A percentile compares a stretch with the other conserved stretches of the same genome.
These are phyloP conservation scores for Plectranthus barbatus DNA, from an alignment of 257 asterid species.

Conservation along the genomic window DNA sequence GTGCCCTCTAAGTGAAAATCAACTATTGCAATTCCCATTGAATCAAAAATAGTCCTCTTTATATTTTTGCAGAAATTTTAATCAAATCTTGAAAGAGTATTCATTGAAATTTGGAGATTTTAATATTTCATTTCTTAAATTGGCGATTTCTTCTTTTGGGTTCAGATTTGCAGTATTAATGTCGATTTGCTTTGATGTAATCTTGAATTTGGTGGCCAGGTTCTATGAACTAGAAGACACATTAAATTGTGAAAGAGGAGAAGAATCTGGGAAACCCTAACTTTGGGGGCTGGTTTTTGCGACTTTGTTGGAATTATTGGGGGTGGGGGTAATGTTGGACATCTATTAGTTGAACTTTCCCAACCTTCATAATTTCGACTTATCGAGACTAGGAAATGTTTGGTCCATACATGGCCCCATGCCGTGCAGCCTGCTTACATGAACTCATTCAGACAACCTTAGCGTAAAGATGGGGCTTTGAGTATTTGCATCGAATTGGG, in stretches of 20 bases:
- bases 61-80: too few relatives aligned
- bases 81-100: too few relatives aligned
- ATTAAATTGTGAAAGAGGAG: not conserved
- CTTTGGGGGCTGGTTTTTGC: not conserved
- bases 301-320: conserved; percentile 25
- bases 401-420: conserved; percentile 34
- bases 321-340: conserved; percentile 10
- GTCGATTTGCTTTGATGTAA: not conserved
- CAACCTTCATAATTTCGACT: conserved; percentile 8
- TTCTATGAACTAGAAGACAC: not conserved
- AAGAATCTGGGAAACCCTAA: not conserved
- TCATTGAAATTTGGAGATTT: too few relatives aligned
- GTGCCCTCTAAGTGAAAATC: too few relatives aligned
- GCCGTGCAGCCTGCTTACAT: too few relatives aligned
- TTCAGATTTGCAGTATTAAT: not conserved
- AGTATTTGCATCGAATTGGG: too few relatives aligned
- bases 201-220: conserved; percentile 9
- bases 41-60: too few relatives aligned
- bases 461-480: too few relatives aligned
- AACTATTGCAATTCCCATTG: too few relatives aligned
- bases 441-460: too few relatives aligned
- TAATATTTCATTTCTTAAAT: too few relatives aligned
- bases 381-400: conserved; percentile 10
- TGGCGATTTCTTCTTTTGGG: too few relatives aligned
- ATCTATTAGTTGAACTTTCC: conserved; percentile 11